phyloP scores from a whole-genome alignment of 1,139 yeast genomes.

The Blastobotrys ciferrii region DNA sequence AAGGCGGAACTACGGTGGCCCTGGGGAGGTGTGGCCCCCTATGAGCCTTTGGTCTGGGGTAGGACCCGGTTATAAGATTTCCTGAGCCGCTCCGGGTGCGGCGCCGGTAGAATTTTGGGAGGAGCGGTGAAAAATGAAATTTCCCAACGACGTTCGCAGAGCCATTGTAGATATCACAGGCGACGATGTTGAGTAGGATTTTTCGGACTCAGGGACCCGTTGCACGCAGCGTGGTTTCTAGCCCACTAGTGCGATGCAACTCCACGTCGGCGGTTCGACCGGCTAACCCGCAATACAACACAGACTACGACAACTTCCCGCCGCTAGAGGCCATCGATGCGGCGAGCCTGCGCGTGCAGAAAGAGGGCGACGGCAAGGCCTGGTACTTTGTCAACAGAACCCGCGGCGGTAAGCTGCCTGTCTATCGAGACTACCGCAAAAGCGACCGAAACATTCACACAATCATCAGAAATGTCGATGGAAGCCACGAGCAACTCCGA shows the following conservation, averaged over 20 bases:
- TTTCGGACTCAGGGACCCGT: too few relatives aligned
- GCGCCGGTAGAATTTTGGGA: too few relatives aligned
- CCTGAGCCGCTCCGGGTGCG: too few relatives aligned
- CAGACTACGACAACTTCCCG: slow-evolving; percentile 16
- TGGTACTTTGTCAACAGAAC: slow-evolving; percentile 37
- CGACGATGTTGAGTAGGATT: too few relatives aligned
- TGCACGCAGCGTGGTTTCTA: too few relatives aligned
- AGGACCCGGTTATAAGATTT: too few relatives aligned
- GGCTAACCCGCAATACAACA: slow-evolving; percentile 13
- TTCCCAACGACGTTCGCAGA: too few relatives aligned
- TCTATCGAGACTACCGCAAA: slow-evolving; percentile 35
- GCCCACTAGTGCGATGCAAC: slow-evolving; percentile 1
- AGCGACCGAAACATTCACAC: slow-evolving; percentile 37
- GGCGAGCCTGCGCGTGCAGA: slow-evolving; percentile 1
- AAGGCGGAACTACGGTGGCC: too few relatives aligned
- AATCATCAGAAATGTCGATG: slow-evolving; percentile 34
- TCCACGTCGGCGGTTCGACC: neutral
- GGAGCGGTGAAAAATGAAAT: too few relatives aligned
- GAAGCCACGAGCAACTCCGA: slow-evolving; percentile 33
- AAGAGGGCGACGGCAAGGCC: slow-evolving; percentile 2
- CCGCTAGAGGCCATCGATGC: slow-evolving; percentile 14
- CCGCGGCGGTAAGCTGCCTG: slow-evolving; percentile 37
- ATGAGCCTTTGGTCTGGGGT: too few relatives aligned
- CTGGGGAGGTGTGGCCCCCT: too few relatives aligned
- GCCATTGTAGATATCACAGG: too few relatives aligned